These are phyloP conservation scores for Nannizzia gypsea DNA, from an alignment of 2,329 filamentous ascomycete genomes.

Conservation along the genomic window DNA sequence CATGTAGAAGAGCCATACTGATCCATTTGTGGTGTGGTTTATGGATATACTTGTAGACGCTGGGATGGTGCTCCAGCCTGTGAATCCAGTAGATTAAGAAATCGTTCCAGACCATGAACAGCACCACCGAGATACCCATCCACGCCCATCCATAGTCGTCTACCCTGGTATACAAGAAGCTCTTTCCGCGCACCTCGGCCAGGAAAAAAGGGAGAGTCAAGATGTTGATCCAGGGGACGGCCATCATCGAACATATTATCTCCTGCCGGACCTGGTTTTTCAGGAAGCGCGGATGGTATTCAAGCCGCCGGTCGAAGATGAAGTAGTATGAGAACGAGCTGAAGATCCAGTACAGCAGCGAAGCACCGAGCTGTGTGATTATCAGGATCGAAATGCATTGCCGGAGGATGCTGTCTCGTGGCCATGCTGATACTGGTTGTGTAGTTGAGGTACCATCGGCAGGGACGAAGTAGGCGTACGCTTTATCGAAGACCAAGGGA, in stretches of 20 bases:
- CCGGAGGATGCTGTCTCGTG: conserved; percentile 56
- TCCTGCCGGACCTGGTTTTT: conserved; percentile 73
- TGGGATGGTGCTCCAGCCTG: conserved; percentile 59
- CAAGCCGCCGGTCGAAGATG: conserved; percentile 72
- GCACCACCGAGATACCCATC: conserved; percentile 59
- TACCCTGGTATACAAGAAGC: conserved; percentile 58
- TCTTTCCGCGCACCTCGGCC: conserved; percentile 61
- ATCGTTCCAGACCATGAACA: conserved; percentile 69
- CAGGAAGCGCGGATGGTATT: conserved; percentile 68
- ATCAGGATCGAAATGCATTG: conserved; percentile 58
- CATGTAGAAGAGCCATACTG: not conserved
- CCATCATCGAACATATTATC: conserved; percentile 56
- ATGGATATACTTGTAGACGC: conserved; percentile 66
- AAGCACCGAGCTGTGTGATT: conserved; percentile 55
- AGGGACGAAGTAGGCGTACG: conserved; percentile 57
- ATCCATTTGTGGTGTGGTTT: conserved; percentile 90
- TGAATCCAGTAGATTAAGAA: conserved; percentile 71
- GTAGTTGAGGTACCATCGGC: conserved; percentile 50
- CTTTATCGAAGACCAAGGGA: conserved; percentile 57
- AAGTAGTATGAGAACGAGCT: conserved; percentile 64
- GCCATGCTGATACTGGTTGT: conserved; percentile 39
- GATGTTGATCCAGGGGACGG: conserved; percentile 63
- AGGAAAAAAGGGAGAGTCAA: conserved; percentile 66
- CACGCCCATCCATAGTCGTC: conserved; percentile 60
- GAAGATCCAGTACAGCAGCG: conserved; percentile 57